Percentiles rank a stretch among this genome's conserved stretches.
phyloP scores from a whole-genome alignment of 805 yeast genomes.

The Ogataea pilisensis region DNA sequence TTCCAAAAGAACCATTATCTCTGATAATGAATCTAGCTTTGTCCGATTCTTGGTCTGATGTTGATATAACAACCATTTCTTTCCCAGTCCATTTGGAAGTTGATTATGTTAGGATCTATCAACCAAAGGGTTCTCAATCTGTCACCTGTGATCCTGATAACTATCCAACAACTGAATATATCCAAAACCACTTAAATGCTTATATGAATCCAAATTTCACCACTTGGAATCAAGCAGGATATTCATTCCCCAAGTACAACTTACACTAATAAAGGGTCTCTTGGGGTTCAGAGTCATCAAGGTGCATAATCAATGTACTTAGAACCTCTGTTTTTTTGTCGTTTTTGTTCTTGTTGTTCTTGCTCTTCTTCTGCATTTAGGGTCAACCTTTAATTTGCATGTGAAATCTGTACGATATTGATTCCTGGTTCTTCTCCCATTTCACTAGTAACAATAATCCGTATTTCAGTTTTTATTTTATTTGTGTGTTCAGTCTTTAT shows the following conservation, averaged over 20 bases:
- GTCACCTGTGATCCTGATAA: constrained; percentile 37
- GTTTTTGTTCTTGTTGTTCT: too few relatives aligned
- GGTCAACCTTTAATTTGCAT: too few relatives aligned
- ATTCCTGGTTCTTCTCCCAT: too few relatives aligned
- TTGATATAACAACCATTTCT: constrained; percentile 33
- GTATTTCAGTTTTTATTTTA: too few relatives aligned
- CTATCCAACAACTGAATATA: constrained; percentile 36
- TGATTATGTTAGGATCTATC: constrained; percentile 40
- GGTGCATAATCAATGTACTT: too few relatives aligned
- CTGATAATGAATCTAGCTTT: constrained; percentile 76
- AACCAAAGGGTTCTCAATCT: constrained; percentile 28
- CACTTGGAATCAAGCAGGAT: constrained; percentile 38
- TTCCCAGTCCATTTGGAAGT: constrained; percentile 36
- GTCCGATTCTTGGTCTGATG: constrained; percentile 48
- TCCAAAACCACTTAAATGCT: constrained; percentile 30
- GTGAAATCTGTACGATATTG: too few relatives aligned
- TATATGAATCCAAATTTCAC: constrained; percentile 35
- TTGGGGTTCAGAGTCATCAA: too few relatives aligned
- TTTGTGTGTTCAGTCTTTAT: too few relatives aligned
- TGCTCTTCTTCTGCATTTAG: too few relatives aligned
- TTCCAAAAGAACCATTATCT: constrained; percentile 86
- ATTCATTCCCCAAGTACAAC: constrained; percentile 29
- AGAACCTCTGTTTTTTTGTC: too few relatives aligned
- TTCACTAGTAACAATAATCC: too few relatives aligned
- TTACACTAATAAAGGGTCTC: too few relatives aligned